A percentile compares a stretch with the other conserved stretches of the same genome.
These are phyloP conservation scores for Gymnopilus dilepis DNA, from an alignment of 768 basidiomycete species.

Conservation along the genomic window DNA sequence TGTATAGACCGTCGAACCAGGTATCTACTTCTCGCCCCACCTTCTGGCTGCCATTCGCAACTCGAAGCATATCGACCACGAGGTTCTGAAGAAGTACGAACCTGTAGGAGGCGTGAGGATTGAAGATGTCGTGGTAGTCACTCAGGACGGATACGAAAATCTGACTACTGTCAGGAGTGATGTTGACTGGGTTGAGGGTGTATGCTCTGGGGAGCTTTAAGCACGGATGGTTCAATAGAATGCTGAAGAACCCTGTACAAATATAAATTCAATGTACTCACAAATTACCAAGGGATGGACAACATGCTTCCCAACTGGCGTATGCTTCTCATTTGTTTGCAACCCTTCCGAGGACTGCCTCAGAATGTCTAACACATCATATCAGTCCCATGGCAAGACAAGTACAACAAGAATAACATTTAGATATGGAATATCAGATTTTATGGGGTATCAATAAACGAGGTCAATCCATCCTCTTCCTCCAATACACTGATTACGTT, in stretches of 20 bases:
- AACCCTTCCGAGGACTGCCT: no score
- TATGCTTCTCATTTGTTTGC: no score
- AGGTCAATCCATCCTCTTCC: not conserved
- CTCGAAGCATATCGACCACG: slow-evolving; percentile 72
- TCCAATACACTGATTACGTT: not conserved
- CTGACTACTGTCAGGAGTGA: slow-evolving; percentile 87
- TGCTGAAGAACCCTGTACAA: not conserved
- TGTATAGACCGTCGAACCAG: slow-evolving; percentile 86
- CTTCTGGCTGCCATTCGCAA: slow-evolving; percentile 68
- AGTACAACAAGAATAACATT: not conserved
- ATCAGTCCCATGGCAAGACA: not conserved
- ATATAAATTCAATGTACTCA: not conserved
- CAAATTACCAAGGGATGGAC: not conserved
- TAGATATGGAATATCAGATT: not conserved
- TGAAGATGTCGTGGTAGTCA: slow-evolving; percentile 90
- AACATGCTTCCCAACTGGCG: not conserved
- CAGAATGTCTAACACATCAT: no score
- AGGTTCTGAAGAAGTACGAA: slow-evolving; percentile 72
- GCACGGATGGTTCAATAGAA: not conserved
- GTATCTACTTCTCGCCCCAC: slow-evolving; percentile 84
- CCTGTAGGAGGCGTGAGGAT: slow-evolving; percentile 91
- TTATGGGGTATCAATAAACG: slow-evolving; percentile 1
- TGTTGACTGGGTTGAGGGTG: slow-evolving; percentile 78
- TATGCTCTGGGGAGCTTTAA: slow-evolving; percentile 72
- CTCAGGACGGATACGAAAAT: slow-evolving; percentile 75